A percentile compares a stretch with the other conserved stretches of the same genome.
These are phyloP conservation scores for Hygrocybe punicea DNA, from an alignment of 768 basidiomycete species.

Conservation along the genomic window DNA sequence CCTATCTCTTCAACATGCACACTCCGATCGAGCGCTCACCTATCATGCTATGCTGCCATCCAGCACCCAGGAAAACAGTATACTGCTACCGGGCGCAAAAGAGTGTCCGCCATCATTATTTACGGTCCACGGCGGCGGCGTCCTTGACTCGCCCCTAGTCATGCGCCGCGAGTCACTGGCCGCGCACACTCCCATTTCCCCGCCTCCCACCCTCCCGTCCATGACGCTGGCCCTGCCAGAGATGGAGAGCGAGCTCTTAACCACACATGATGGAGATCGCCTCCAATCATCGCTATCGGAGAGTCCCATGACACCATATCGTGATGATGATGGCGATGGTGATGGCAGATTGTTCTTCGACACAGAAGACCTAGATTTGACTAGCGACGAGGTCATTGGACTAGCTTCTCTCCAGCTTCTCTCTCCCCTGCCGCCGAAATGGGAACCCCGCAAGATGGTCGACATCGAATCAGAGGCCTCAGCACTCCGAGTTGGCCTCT, in stretches of 20 bases:
- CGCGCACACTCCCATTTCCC: slow-evolving; percentile 36
- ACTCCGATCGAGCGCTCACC: no score
- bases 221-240: slow-evolving; percentile 37
- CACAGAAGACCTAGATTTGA: neutral
- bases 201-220: slow-evolving; percentile 43
- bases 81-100: no score
- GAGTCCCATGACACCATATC: no score
- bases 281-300: neutral
- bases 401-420: slow-evolving; percentile 17
- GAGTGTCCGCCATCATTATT: neutral
- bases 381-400: slow-evolving; percentile 8
- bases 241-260: slow-evolving; percentile 22
- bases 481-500: slow-evolving; percentile 13
- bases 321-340: no score
- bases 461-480: slow-evolving; percentile 10
- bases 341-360: neutral
- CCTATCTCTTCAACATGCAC: no score
- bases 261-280: neutral
- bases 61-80: no score
- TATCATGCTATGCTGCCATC: no score
- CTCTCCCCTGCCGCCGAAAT: slow-evolving; percentile 37
- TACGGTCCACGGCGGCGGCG: slow-evolving; percentile 14
- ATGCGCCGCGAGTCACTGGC: slow-evolving; percentile 30
- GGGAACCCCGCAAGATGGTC: slow-evolving; percentile 17
- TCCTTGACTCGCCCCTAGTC: slow-evolving; percentile 35